phyloP scores from a whole-genome alignment of 768 basidiomycete genomes.

The Coprinellus micaceus region DNA sequence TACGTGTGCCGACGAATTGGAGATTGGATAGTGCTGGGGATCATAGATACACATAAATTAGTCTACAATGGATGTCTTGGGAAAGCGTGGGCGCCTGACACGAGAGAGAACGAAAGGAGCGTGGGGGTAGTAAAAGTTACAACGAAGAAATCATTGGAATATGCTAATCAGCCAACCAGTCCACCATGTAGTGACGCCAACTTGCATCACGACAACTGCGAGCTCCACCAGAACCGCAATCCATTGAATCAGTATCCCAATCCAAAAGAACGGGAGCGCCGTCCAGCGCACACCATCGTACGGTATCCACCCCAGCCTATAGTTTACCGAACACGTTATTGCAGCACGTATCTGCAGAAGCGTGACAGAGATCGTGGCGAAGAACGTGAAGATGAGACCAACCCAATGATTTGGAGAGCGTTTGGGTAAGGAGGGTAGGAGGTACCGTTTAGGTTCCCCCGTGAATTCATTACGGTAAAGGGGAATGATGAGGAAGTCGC shows the following conservation, averaged over 20 bases:
- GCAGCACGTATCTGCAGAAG: slow-evolving; percentile 59
- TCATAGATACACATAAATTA: slow-evolving; percentile 7
- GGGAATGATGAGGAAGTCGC: slow-evolving; percentile 78
- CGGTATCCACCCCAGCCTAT: slow-evolving; percentile 54
- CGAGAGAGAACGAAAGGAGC: slow-evolving; percentile 6
- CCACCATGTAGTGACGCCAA: slow-evolving; percentile 70
- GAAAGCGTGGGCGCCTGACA: slow-evolving; percentile 3
- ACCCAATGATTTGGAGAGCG: slow-evolving; percentile 71
- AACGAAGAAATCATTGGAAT: neutral
- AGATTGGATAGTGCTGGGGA: too few species aligned
- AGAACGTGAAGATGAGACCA: slow-evolving; percentile 50
- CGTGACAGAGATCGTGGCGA: slow-evolving; percentile 43
- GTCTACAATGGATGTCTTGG: neutral
- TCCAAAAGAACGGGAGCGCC: slow-evolving; percentile 59
- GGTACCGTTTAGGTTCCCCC: slow-evolving; percentile 67
- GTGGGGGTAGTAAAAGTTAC: slow-evolving; percentile 6
- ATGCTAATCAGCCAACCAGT: slow-evolving; percentile 56
- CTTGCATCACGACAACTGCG: slow-evolving; percentile 52
- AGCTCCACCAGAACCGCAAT: slow-evolving; percentile 58
- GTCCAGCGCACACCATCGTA: slow-evolving; percentile 63
- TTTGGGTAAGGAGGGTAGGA: slow-evolving; percentile 51
- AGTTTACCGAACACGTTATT: slow-evolving; percentile 48
- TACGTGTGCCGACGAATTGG: too few species aligned
- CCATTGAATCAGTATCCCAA: slow-evolving; percentile 66
- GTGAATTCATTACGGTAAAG: slow-evolving; percentile 84